phyloP scores from a whole-genome alignment of 1,284 basidiomycete genomes.

The Trichosporon sp. region DNA sequence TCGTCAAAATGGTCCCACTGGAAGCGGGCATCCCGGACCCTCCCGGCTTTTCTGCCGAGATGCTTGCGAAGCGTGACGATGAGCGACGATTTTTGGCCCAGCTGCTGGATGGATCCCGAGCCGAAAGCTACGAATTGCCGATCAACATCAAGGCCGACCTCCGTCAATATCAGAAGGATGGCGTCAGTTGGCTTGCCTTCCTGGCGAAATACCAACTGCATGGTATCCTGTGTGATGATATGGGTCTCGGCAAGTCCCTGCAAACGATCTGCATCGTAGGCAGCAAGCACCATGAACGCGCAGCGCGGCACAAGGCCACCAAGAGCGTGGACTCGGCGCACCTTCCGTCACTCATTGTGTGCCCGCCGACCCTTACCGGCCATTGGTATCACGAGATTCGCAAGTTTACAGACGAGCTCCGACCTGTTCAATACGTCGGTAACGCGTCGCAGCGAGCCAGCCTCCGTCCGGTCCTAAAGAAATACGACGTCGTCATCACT shows the following conservation, averaged over 20 bases:
- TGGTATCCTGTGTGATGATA: slow-evolving; percentile 97
- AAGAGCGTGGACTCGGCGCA: slow-evolving; percentile 72
- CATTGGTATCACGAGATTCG: slow-evolving; percentile 98
- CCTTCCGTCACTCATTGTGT: slow-evolving; percentile 89
- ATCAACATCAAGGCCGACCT: slow-evolving; percentile 88
- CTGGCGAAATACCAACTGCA: slow-evolving; percentile 93
- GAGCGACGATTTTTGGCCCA: slow-evolving; percentile 92
- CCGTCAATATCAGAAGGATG: slow-evolving; percentile 95
- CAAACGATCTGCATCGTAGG: slow-evolving; percentile 98
- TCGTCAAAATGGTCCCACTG: slow-evolving; percentile 99
- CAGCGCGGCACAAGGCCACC: slow-evolving; percentile 62
- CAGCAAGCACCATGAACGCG: slow-evolving; percentile 85
- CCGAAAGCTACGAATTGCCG: slow-evolving; percentile 83
- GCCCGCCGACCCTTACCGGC: slow-evolving; percentile 92
- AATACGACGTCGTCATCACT: slow-evolving; percentile 85
- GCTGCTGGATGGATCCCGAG: slow-evolving; percentile 88
- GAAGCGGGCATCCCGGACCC: slow-evolving; percentile 97
- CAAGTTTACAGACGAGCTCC: slow-evolving; percentile 75
- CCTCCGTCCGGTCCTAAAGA: slow-evolving; percentile 60
- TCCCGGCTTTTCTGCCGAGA: slow-evolving; percentile 79
- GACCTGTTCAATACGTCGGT: slow-evolving; percentile 84
- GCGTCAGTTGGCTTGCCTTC: slow-evolving; percentile 98
- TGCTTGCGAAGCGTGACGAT: slow-evolving; percentile 77
- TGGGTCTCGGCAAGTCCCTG: slow-evolving; percentile 97
- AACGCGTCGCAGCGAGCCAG: slow-evolving; percentile 76